phyloP scores from a whole-genome alignment of 164 flowering plant species.

The Vitis labrusca region DNA sequence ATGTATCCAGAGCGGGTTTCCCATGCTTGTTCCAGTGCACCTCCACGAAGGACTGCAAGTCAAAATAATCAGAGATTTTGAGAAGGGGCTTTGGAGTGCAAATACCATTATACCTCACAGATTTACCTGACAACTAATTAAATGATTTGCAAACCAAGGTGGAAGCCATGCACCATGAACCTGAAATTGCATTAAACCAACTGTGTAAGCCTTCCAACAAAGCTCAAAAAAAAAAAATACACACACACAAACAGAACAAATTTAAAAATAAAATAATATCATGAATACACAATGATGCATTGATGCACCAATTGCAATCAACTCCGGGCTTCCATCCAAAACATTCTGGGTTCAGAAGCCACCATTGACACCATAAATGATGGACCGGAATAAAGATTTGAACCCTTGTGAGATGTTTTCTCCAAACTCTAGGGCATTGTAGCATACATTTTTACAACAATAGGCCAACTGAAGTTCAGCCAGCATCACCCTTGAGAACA shows the following conservation, averaged over 20 bases:
- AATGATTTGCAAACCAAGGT: constrained; percentile 78
- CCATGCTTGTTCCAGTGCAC: constrained; percentile 49
- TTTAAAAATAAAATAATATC: too few species aligned
- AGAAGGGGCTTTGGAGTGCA: background rate
- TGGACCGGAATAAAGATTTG: too few species aligned
- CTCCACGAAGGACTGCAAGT: constrained; percentile 42
- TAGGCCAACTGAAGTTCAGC: too few species aligned
- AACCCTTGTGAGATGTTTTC: too few species aligned
- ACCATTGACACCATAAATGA: background rate
- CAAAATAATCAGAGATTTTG: background rate
- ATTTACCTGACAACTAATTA: constrained; percentile 54
- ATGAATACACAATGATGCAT: too few species aligned
- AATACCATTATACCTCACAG: background rate
- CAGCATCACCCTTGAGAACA: too few species aligned
- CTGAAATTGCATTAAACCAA: constrained; percentile 29
- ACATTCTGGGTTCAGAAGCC: background rate
- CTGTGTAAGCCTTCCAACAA: constrained; percentile 4
- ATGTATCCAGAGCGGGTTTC: constrained; percentile 40
- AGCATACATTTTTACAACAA: too few species aligned
- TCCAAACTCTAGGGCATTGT: too few species aligned
- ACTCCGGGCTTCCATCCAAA: background rate
- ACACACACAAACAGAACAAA: too few species aligned
- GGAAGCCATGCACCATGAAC: constrained; percentile 97
- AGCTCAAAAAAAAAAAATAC: background rate
- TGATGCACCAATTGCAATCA: background rate